A percentile compares a stretch with the other conserved stretches of the same genome.
These are phyloP conservation scores for Gleditsia sinensis DNA, from an alignment of 306 rosid species.

Conservation along the genomic window DNA sequence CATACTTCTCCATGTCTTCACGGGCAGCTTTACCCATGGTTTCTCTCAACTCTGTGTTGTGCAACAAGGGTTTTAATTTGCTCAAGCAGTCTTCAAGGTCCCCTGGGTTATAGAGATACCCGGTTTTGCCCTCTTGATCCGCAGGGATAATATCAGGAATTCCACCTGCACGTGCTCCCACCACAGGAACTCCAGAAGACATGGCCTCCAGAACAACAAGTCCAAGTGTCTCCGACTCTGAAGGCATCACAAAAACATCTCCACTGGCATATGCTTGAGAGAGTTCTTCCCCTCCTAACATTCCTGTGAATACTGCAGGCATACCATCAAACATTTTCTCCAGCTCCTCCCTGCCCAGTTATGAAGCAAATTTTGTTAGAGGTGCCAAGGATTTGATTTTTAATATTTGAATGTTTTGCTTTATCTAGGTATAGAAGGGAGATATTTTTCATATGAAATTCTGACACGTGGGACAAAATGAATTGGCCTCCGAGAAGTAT, in stretches of 20 bases:
- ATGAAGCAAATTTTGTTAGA: slow-evolving; percentile 15
- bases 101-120: slow-evolving; percentile 71
- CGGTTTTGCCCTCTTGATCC: slow-evolving; percentile 81
- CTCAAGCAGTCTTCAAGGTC: slow-evolving; percentile 84
- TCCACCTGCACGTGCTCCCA: slow-evolving; percentile 96
- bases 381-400: not conserved
- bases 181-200: slow-evolving; percentile 94
- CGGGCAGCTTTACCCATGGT: slow-evolving; percentile 81
- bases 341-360: slow-evolving; percentile 73
- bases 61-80: slow-evolving; percentile 72
- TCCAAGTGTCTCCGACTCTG: slow-evolving; percentile 96
- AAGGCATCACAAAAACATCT: slow-evolving; percentile 93
- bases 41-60: slow-evolving; percentile 69
- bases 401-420: slow-evolving; percentile 2
- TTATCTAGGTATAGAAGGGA: slow-evolving; percentile 1
- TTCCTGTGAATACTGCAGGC: slow-evolving; percentile 97
- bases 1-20: slow-evolving; percentile 85
- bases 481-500: too few species aligned
- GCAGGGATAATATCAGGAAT: slow-evolving; percentile 87
- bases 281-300: slow-evolving; percentile 92
- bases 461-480: slow-evolving; percentile 2
- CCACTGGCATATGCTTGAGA: slow-evolving; percentile 95
- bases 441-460: not conserved
- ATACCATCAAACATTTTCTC: slow-evolving; percentile 84
- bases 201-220: slow-evolving; percentile 91